Conservation (phyloP, 306 rosid genomes). For the Vigna nakashimae region DNA sequence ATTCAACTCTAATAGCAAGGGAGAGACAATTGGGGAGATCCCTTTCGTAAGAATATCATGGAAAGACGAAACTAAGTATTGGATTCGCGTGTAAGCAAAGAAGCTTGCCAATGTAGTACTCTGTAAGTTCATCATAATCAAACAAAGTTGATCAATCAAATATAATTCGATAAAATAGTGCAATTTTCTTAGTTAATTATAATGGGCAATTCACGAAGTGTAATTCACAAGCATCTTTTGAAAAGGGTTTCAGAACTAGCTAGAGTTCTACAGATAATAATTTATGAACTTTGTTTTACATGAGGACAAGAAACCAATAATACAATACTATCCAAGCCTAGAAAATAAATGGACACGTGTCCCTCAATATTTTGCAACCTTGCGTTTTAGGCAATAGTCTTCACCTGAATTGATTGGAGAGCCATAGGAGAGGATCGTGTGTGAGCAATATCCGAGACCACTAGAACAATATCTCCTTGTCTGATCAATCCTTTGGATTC, state of each 20-base stretch:
- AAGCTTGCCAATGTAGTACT: constrained; percentile 27
- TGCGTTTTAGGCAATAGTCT: constrained; percentile 60
- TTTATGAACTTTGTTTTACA: constrained; percentile 14
- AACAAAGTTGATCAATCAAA: neutral
- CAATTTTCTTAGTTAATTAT: neutral
- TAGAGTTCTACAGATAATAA: neutral
- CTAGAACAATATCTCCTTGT: constrained; percentile 70
- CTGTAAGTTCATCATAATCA: constrained; percentile 29
- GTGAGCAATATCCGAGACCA: constrained; percentile 76
- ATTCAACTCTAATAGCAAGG: neutral
- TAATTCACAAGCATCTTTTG: neutral
- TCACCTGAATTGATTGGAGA: constrained; percentile 84
- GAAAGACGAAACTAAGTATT: constrained; percentile 18
- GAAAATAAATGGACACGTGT: constrained; percentile 31
- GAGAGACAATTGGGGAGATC: neutral
- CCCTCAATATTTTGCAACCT: constrained; percentile 53
- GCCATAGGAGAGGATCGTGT: constrained; percentile 58
- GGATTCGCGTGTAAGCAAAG: constrained; percentile 46
- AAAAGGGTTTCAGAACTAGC: neutral
- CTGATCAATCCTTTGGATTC: constrained; percentile 68
- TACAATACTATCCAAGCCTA: constrained; percentile 23
- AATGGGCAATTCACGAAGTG: neutral
- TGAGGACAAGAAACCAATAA: constrained; percentile 36
- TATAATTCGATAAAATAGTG: neutral
- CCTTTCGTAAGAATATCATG: constrained; percentile 4